These are phyloP conservation scores for Micractinium conductrix DNA, from an alignment of 139 green algal genomes.

Conservation along the genomic window DNA sequence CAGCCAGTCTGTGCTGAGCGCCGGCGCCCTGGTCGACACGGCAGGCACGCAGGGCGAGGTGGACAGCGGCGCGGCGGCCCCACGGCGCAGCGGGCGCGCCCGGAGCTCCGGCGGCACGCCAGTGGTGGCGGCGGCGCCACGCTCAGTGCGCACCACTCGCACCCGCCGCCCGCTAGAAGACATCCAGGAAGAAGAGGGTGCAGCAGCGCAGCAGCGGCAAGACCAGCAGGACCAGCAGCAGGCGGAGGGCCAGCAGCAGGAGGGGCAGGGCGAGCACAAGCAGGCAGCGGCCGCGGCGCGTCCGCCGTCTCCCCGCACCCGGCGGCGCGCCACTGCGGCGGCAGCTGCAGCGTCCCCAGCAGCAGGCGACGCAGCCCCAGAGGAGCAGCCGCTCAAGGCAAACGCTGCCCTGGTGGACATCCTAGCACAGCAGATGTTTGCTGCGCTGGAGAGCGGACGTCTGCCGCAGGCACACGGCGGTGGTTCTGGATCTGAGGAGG, in stretches of 20 bases:
- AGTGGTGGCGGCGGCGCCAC: not conserved
- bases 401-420: conserved; percentile 21
- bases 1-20: conserved; percentile 4
- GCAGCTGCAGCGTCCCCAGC: not conserved
- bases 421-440: conserved; percentile 42
- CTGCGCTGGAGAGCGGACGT: conserved; percentile 22
- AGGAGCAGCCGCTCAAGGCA: not conserved
- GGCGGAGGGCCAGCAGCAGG: not conserved
- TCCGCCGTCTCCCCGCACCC: not conserved
- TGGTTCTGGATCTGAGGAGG: not conserved
- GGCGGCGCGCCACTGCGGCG: not conserved
- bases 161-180: not conserved
- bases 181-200: not conserved
- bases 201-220: not conserved
- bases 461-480: not conserved
- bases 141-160: not conserved
- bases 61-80: not conserved
- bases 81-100: not conserved
- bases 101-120: conserved; percentile 3
- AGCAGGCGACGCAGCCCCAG: not conserved
- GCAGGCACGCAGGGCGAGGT: conserved; percentile 17
- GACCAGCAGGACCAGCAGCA: conserved; percentile 7
- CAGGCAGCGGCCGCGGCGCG: too few species aligned
- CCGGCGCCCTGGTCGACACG: not conserved
- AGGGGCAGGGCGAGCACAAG: not conserved